Evolutionary conservation across 805 yeast species (phyloP), one percentile per base, ranked within the genome.

Genomic region (Metschnikowia continentalis): DNA sequence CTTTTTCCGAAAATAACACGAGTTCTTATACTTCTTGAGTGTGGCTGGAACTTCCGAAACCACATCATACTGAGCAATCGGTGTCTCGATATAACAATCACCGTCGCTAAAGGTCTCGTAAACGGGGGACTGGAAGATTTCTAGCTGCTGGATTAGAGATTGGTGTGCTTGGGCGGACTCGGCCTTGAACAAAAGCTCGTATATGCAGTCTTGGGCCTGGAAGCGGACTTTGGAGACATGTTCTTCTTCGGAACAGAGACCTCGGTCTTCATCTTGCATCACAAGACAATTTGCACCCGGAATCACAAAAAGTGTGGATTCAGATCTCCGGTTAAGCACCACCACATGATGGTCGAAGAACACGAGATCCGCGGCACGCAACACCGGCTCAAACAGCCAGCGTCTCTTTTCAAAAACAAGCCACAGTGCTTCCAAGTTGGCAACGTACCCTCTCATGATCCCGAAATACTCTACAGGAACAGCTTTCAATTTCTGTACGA

Each of bases 1-100:
- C 5, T 26, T 36, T 39, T 49, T 48, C 19, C 51, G 48, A 22
- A 54, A 54, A 30, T 54, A 52, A 45, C 57, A 54, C 13, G 44
- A 13, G 13, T 32, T 7, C 11, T 30, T 23, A 15, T 23, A 35
- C 23, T 49, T 32, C 15, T 23, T 39, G 11, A 39, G 17, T 5
- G 36, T 32, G 2, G 32, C 41, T 1, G 43, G 38, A 4, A 14
- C 14, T 5, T 44, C 46, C 23, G 53, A 17, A n/a, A 32, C 20
- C 6, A 54, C 17, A 32, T 54, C 57, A 17, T 35, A 49, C n/a
- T 26, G 43, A 5, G 55, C 55, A 14, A 52, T 11, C 4, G 35
- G n/a, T 2, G 51, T 49, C 14, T 46, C 50, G 13, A 52, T 11
- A 22, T 15, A 41, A 45, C 54, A 47, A 42, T 54, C 57, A 5